Percentiles rank a stretch among this genome's conserved stretches.
Conservation (phyloP, 805 yeast species). For the Wickerhamomyces rabaulensis region DNA sequence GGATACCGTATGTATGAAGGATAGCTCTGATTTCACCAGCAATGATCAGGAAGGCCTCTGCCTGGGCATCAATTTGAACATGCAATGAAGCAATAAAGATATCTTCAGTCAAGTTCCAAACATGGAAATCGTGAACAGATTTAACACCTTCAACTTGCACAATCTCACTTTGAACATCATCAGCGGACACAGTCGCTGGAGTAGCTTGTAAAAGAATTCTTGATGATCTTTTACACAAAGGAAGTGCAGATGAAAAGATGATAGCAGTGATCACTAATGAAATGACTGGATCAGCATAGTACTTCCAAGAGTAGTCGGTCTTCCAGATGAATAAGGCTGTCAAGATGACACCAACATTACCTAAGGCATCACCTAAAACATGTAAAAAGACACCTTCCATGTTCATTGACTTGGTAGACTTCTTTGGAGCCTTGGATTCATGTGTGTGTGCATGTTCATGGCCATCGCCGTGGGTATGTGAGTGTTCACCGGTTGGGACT, state of each 20-base stretch:
- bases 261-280: constrained; percentile 83
- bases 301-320: constrained; percentile 85
- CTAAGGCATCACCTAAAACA: constrained; percentile 93
- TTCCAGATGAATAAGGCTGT: constrained; percentile 93
- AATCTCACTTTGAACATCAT: constrained; percentile 65
- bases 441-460: constrained; percentile 14
- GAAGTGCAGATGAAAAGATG: constrained; percentile 87
- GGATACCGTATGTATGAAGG: constrained; percentile 79
- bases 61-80: constrained; percentile 61
- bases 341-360: constrained; percentile 87
- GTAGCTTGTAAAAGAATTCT: constrained; percentile 89
- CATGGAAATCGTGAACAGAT: constrained; percentile 91
- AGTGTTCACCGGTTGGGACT: background rate
- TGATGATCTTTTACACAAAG: constrained; percentile 80
- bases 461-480: background rate
- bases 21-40: constrained; percentile 74
- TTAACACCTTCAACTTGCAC: constrained; percentile 64
- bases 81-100: constrained; percentile 85
- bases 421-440: constrained; percentile 10
- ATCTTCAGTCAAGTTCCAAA: constrained; percentile 92
- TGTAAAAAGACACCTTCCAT: constrained; percentile 97
- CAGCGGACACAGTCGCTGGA: constrained; percentile 77
- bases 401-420: constrained; percentile 62
- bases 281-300: constrained; percentile 78
- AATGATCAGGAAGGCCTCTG: constrained; percentile 62